Conservation (phyloP, 495 filamentous ascomycete species). For the Darksidea phi region DNA sequence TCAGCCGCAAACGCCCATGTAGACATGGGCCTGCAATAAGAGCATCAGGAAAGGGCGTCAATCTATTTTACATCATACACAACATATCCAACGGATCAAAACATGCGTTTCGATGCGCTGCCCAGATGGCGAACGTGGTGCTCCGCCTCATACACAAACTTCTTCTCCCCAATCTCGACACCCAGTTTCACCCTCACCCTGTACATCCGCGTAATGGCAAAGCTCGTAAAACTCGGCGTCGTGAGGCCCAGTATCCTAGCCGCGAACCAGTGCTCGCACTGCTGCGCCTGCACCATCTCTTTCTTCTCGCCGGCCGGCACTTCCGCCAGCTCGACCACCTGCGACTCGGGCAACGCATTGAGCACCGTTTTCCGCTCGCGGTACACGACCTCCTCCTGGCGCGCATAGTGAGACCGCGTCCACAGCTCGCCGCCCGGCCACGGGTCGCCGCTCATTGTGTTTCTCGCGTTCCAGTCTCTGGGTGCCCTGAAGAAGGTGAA, state of each 20-base stretch:
- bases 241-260: conserved; percentile 19
- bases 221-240: conserved; percentile 28
- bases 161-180: conserved; percentile 28
- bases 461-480: conserved; percentile 14
- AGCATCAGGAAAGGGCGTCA: too few species aligned
- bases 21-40: too few species aligned
- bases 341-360: conserved; percentile 20
- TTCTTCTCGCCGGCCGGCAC: background rate
- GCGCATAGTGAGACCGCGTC: background rate
- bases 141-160: conserved; percentile 20
- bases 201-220: conserved; percentile 25
- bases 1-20: too few species aligned
- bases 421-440: background rate
- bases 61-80: too few species aligned
- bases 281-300: conserved; percentile 7
- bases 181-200: conserved; percentile 25
- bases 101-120: background rate
- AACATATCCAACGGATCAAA: too few species aligned
- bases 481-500: conserved; percentile 29
- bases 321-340: conserved; percentile 14
- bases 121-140: conserved; percentile 5
- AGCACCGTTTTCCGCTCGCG: conserved; percentile 17
- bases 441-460: background rate
- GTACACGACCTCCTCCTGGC: background rate
- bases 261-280: conserved; percentile 18